phyloP scores from a whole-genome alignment of 495 filamentous ascomycete genomes.

The Aspergillus sclerotioniger region DNA sequence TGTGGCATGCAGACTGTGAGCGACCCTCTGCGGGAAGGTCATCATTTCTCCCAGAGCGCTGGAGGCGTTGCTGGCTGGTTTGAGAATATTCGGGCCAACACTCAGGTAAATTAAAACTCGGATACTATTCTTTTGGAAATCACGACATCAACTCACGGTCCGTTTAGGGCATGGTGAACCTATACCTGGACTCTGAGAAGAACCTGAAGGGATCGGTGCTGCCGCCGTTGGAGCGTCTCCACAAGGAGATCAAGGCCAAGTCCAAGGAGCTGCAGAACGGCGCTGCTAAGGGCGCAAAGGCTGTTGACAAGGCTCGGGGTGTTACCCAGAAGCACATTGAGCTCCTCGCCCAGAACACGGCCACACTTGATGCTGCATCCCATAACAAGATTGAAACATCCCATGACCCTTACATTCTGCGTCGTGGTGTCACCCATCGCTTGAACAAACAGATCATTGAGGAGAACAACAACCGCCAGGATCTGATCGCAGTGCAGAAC shows the following conservation, averaged over 20 bases:
- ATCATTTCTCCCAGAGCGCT: conserved; percentile 85
- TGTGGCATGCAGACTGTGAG: conserved; percentile 63
- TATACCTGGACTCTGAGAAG: conserved; percentile 85
- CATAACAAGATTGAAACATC: conserved; percentile 59
- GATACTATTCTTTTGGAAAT: too few species aligned
- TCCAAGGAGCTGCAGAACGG: conserved; percentile 80
- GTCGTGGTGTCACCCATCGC: conserved; percentile 75
- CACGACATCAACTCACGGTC: neutral
- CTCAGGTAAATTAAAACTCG: conserved; percentile 60
- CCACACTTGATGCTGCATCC: conserved; percentile 67
- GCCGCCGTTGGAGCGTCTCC: conserved; percentile 83
- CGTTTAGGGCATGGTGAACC: conserved; percentile 70
- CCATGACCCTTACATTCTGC: conserved; percentile 86
- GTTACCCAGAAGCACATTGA: conserved; percentile 94
- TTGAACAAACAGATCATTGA: conserved; percentile 88
- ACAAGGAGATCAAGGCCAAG: conserved; percentile 95
- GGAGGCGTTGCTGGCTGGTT: conserved; percentile 86
- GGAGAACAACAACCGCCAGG: conserved; percentile 91
- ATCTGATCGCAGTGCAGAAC: conserved; percentile 83
- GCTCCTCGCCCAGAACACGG: conserved; percentile 79
- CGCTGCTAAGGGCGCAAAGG: conserved; percentile 83
- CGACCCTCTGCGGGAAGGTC: conserved; percentile 78
- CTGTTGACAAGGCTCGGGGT: conserved; percentile 84
- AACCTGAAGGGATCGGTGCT: conserved; percentile 78
- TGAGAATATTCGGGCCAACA: conserved; percentile 89